These are phyloP conservation scores for Vitis riparia DNA, from an alignment of 164 flowering plant species.

Conservation along the genomic window DNA sequence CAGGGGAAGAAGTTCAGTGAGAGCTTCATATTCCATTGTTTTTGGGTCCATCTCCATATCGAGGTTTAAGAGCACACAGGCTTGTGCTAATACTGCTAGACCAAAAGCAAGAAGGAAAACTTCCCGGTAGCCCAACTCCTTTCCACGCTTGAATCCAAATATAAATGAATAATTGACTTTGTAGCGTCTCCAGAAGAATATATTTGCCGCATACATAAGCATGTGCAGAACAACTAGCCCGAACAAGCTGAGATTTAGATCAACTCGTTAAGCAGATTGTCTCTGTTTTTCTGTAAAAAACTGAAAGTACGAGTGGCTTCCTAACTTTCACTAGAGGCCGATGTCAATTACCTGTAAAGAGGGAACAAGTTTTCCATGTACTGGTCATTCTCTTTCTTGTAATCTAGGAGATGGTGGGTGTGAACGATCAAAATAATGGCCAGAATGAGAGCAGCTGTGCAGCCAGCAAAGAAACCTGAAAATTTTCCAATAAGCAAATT, in stretches of 20 bases:
- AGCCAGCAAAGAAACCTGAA: constrained; percentile 60
- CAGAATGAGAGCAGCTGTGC: constrained; percentile 39
- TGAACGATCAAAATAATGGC: constrained; percentile 42
- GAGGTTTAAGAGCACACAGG: constrained; percentile 48
- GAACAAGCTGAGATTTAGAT: constrained; percentile 43
- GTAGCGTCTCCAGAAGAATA: constrained; percentile 63
- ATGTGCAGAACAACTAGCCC: constrained; percentile 62
- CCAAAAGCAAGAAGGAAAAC: constrained; percentile 45
- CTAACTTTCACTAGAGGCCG: too few relatives aligned
- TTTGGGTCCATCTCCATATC: constrained; percentile 57
- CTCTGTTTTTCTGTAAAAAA: too few relatives aligned
- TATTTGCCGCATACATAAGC: constrained; percentile 54
- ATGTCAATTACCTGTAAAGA: constrained; percentile 49
- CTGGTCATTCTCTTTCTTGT: constrained; percentile 16
- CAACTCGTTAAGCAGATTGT: not conserved
- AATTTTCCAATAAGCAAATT: not conserved
- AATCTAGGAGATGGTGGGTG: constrained; percentile 25
- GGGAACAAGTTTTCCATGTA: constrained; percentile 75
- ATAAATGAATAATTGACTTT: constrained; percentile 68
- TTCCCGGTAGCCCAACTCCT: constrained; percentile 55
- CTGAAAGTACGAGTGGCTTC: too few relatives aligned
- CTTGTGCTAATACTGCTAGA: constrained; percentile 46
- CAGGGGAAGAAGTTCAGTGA: constrained; percentile 55
- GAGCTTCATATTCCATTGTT: constrained; percentile 35
- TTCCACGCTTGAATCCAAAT: constrained; percentile 70